Conservation (phyloP, 306 rosid species). For the Rosa chinensis region DNA sequence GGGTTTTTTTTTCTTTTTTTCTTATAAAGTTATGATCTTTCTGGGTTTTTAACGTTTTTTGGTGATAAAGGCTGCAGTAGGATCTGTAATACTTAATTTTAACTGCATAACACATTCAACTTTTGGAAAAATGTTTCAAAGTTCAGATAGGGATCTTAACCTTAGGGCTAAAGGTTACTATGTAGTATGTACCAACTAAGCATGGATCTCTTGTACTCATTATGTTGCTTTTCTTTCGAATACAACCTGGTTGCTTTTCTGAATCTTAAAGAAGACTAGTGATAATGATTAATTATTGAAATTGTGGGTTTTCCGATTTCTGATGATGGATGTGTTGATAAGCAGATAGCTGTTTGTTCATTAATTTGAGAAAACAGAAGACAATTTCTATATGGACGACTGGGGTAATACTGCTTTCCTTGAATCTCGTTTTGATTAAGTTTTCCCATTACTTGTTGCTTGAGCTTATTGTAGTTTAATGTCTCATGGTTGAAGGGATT, state of each 20-base stretch:
- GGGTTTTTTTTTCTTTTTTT: too few species aligned
- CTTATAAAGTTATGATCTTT: too few species aligned
- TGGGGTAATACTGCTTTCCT: slow-evolving; percentile 55
- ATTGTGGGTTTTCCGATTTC: background rate
- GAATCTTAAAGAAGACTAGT: background rate
- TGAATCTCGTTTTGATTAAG: background rate
- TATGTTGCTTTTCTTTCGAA: background rate
- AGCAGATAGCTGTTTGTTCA: slow-evolving; percentile 13
- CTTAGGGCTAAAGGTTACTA: background rate
- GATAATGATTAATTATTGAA: too few species aligned
- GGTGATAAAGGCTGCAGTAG: background rate
- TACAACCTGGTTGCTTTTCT: background rate
- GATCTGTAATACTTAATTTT: background rate
- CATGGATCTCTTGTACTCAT: background rate
- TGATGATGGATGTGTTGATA: background rate
- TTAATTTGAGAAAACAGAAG: background rate
- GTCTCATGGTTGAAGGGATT: background rate
- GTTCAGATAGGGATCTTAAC: background rate
- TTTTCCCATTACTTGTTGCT: background rate
- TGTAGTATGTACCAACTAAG: background rate
- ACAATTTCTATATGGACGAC: slow-evolving; percentile 46
- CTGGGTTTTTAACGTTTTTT: too few species aligned
- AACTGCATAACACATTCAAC: background rate
- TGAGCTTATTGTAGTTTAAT: background rate
- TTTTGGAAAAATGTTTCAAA: background rate